phyloP scores from a whole-genome alignment of 371 early-diverging fungal genomes.

The Rhizopus delemar region DNA sequence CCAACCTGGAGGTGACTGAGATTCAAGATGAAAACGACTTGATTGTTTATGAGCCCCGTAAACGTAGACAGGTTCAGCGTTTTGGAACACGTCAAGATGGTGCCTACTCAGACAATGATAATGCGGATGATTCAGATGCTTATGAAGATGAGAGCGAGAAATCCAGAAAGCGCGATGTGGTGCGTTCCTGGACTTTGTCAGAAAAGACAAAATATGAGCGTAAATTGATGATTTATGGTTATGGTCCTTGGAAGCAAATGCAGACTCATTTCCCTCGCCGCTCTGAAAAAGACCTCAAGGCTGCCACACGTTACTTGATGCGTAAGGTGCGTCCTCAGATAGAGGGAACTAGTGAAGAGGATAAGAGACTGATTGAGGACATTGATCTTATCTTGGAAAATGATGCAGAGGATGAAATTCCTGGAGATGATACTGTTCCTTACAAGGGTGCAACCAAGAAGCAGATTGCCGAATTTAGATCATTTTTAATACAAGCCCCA shows the following conservation, averaged over 20 bases:
- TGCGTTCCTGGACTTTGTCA: conserved; percentile 69
- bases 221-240: conserved; percentile 77
- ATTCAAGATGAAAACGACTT: conserved; percentile 54
- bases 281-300: conserved; percentile 58
- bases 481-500: conserved; percentile 68
- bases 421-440: conserved; percentile 46
- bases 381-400: conserved; percentile 32
- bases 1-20: conserved; percentile 67
- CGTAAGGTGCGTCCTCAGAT: conserved; percentile 33
- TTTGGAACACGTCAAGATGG: conserved; percentile 52
- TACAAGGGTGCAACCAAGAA: conserved; percentile 61
- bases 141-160: conserved; percentile 41
- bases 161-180: conserved; percentile 16
- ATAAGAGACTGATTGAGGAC: conserved; percentile 36
- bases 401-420: conserved; percentile 39
- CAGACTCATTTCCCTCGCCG: conserved; percentile 52
- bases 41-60: conserved; percentile 70
- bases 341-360: conserved; percentile 37
- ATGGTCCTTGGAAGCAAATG: conserved; percentile 75
- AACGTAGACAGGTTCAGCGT: conserved; percentile 62
- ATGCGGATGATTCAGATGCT: conserved; percentile 52
- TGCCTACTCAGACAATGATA: conserved; percentile 45
- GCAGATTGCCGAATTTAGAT: conserved; percentile 58
- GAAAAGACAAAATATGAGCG: conserved; percentile 76
- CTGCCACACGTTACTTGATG: conserved; percentile 46